A percentile compares a stretch with the other conserved stretches of the same genome.
Evolutionary conservation across 495 filamentous ascomycete genomes (phyloP).

Genomic region (Neurospora sp.): DNA sequence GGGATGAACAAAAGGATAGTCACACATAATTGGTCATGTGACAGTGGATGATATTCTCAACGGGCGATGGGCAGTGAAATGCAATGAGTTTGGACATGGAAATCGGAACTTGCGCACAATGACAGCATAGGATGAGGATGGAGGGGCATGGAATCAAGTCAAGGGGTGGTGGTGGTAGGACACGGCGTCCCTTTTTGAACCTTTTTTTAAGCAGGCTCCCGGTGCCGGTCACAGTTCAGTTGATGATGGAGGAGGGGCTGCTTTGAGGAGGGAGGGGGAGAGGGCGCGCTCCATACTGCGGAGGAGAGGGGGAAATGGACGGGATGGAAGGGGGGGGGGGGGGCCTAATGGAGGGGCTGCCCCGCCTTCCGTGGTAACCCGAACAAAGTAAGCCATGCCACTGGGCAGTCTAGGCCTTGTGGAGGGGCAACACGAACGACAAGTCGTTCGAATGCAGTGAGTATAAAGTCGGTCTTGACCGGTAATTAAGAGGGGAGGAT

Average conservation of each 20-base stretch:
- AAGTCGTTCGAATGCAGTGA: not conserved
- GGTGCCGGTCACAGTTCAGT: not conserved
- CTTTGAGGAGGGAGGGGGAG: not conserved
- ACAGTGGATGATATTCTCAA: not conserved
- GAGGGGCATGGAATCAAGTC: not conserved
- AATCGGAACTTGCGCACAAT: constrained; percentile 4
- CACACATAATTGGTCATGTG: not conserved
- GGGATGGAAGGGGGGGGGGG: not conserved
- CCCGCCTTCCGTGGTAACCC: not conserved
- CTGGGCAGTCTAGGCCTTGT: not conserved
- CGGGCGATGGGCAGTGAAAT: not conserved
- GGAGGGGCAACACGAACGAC: not conserved
- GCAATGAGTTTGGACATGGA: not conserved
- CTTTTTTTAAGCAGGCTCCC: not conserved
- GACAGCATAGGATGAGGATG: constrained; percentile 9
- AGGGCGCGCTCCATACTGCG: not conserved
- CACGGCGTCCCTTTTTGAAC: not conserved
- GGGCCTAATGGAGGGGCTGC: not conserved
- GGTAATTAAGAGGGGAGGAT: not conserved
- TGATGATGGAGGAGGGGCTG: not conserved
- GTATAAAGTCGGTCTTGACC: not conserved
- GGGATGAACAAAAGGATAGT: not conserved
- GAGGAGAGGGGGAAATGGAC: not conserved
- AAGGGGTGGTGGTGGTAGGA: not conserved
- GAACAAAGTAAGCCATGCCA: not conserved